Conservation (phyloP, 805 yeast genomes). For the Metschnikowia kofuensis region DNA sequence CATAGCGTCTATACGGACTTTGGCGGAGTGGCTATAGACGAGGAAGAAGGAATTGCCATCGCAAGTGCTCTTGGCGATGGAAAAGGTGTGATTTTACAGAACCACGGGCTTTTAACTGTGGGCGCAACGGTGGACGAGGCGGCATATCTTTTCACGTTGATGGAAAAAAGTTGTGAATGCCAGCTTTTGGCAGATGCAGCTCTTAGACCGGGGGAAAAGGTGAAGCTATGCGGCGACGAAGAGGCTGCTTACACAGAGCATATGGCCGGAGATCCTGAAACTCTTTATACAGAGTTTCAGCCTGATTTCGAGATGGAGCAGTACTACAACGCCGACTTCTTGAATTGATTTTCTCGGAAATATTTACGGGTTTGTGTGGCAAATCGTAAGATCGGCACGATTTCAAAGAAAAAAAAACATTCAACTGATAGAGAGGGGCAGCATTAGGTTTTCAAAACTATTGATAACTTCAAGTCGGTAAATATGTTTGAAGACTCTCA, state of each 20-base stretch:
- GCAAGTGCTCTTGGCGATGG: slow-evolving; percentile 62
- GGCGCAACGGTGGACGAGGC: slow-evolving; percentile 75
- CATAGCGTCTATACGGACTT: slow-evolving; percentile 67
- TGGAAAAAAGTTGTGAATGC: slow-evolving; percentile 65
- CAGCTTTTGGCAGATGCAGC: slow-evolving; percentile 63
- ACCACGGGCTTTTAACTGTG: slow-evolving; percentile 71
- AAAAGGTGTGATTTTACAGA: slow-evolving; percentile 58
- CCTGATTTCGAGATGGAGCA: slow-evolving; percentile 54
- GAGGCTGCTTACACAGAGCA: slow-evolving; percentile 66
- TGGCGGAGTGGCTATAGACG: slow-evolving; percentile 77
- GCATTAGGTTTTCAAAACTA: too few relatives aligned
- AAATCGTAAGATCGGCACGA: too few relatives aligned
- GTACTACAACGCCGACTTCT: slow-evolving; percentile 21
- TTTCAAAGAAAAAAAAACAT: too few relatives aligned
- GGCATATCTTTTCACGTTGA: slow-evolving; percentile 57
- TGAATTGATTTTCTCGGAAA: too few relatives aligned
- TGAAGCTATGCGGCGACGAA: slow-evolving; percentile 50
- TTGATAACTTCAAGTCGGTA: too few relatives aligned
- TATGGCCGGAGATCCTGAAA: slow-evolving; percentile 61
- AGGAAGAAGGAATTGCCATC: slow-evolving; percentile 58
- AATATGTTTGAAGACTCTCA: too few relatives aligned
- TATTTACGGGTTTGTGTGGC: too few relatives aligned
- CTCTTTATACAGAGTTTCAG: slow-evolving; percentile 70
- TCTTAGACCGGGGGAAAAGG: slow-evolving; percentile 36
- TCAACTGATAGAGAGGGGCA: too few relatives aligned